Conservation (phyloP, 257 asterid species). For the Mitragyna speciosa region DNA sequence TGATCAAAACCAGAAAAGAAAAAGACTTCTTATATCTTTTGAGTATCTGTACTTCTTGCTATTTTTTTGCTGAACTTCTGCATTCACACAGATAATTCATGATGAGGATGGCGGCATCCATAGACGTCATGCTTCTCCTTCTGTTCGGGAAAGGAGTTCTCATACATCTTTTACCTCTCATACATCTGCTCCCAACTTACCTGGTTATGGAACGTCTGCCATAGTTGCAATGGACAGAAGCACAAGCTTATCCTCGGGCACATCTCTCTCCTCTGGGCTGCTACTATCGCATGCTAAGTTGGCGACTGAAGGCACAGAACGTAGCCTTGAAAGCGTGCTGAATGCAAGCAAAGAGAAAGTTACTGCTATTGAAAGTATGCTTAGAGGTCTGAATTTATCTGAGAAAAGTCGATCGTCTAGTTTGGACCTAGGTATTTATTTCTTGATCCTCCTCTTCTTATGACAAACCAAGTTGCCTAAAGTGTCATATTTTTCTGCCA, state of each 20-base stretch:
- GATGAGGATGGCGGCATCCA: conserved; percentile 98
- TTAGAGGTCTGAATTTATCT: conserved; percentile 78
- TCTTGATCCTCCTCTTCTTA: conserved; percentile 22
- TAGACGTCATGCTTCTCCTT: conserved; percentile 94
- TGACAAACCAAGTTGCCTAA: conserved; percentile 3
- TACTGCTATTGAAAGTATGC: conserved; percentile 97
- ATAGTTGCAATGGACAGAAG: conserved; percentile 96
- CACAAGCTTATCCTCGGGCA: conserved; percentile 64
- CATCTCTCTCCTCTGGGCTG: conserved; percentile 70
- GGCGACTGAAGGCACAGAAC: conserved; percentile 64
- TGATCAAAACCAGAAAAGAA: background rate
- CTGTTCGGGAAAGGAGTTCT: conserved; percentile 85
- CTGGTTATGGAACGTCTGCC: conserved; percentile 98
- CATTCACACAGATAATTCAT: conserved; percentile 62
- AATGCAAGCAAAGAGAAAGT: conserved; percentile 97
- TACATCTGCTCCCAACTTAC: conserved; percentile 59
- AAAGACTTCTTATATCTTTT: background rate
- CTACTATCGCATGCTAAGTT: conserved; percentile 73
- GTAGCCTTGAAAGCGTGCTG: conserved; percentile 94
- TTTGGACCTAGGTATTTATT: conserved; percentile 91
- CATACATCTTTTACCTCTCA: conserved; percentile 58
- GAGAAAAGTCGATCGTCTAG: conserved; percentile 87
- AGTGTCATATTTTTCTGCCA: background rate
- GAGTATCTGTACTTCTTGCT: background rate
- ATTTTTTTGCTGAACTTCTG: background rate